A percentile compares a stretch with the other conserved stretches of the same genome.
phyloP scores from a whole-genome alignment of 176 grass and related monocot species.

The Oropetium thomaeum region DNA sequence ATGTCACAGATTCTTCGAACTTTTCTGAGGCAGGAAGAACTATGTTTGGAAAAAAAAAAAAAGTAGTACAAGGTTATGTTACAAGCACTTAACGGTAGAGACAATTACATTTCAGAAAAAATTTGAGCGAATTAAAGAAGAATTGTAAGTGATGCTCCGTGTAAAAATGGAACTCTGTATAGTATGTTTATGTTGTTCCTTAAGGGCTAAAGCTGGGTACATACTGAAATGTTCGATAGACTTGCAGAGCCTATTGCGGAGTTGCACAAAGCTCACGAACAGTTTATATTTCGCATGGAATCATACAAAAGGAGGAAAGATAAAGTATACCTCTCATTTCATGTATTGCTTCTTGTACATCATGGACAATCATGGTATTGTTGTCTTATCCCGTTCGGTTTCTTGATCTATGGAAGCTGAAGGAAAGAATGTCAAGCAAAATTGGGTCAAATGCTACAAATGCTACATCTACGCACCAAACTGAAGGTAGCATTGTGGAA shows the following conservation, averaged over 20 bases:
- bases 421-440: conserved; percentile 47
- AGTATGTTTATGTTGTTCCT: neutral
- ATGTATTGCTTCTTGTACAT: neutral
- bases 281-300: conserved; percentile 67
- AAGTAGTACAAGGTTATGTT: neutral
- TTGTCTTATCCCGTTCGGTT: conserved; percentile 15
- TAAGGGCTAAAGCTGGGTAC: conserved; percentile 5
- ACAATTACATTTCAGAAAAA: neutral
- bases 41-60: neutral
- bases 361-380: neutral
- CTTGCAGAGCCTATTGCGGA: conserved; percentile 82
- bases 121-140: neutral
- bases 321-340: conserved; percentile 46
- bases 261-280: conserved; percentile 70
- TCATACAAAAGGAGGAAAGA: conserved; percentile 64
- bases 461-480: conserved; percentile 35
- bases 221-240: conserved; percentile 43
- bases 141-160: neutral
- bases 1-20: neutral
- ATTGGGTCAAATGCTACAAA: conserved; percentile 7
- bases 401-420: conserved; percentile 29
- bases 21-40: neutral
- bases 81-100: neutral
- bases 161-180: neutral
- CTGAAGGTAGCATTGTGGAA: conserved; percentile 21